Conservation (phyloP, 164 flowering plant genomes). For the Cinnamomum chago region DNA sequence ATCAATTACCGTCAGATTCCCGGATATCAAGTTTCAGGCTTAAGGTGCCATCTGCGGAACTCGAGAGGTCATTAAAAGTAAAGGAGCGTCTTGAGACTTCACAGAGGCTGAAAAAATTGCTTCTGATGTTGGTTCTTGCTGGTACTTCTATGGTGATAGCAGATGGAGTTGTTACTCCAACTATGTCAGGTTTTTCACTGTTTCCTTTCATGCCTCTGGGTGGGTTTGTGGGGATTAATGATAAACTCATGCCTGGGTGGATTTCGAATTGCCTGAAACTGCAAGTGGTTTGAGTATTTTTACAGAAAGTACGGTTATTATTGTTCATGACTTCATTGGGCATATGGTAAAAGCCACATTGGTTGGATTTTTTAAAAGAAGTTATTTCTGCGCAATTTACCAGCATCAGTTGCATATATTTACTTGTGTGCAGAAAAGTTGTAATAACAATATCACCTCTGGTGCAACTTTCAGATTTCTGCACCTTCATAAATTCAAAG, state of each 20-base stretch:
- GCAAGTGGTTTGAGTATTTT: no score
- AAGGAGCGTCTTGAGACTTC: constrained; percentile 89
- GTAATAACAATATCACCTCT: not conserved
- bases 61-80: constrained; percentile 90
- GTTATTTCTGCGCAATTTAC: not conserved
- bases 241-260: not conserved
- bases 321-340: not conserved
- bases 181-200: constrained; percentile 81
- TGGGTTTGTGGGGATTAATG: not conserved
- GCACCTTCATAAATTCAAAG: not conserved
- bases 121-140: constrained; percentile 82
- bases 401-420: not conserved
- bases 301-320: not conserved
- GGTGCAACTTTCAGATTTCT: not conserved
- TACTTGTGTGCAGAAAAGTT: not conserved
- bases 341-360: not conserved
- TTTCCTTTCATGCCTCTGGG: not conserved
- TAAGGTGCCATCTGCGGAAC: constrained; percentile 97
- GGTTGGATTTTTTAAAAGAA: not conserved
- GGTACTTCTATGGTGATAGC: constrained; percentile 99
- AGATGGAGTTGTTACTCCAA: constrained; percentile 94
- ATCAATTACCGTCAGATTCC: constrained; percentile 94
- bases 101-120: constrained; percentile 65
- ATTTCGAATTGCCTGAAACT: no score
- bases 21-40: constrained; percentile 97